These are phyloP conservation scores for Leishmania aethiopica DNA, from an alignment of 208 protist genomes.

Conservation along the genomic window DNA sequence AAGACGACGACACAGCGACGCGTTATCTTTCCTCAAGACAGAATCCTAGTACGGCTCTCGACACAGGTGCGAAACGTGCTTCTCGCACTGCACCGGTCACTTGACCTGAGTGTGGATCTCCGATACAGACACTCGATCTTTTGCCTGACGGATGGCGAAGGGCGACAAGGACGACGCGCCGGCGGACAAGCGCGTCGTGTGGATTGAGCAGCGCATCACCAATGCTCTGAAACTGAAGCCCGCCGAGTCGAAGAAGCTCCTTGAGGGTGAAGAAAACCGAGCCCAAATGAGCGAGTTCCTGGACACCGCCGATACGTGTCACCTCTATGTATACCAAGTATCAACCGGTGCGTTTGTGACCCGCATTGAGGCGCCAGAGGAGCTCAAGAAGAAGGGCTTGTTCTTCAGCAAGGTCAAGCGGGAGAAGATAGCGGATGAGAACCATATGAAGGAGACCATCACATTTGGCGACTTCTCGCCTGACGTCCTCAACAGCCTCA, in stretches of 20 bases:
- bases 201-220: slow-evolving; percentile 91
- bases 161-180: slow-evolving; percentile 92
- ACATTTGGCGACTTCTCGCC: slow-evolving; percentile 86
- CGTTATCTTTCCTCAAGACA: neutral
- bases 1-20: neutral
- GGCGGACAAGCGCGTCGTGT: slow-evolving; percentile 91
- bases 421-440: slow-evolving; percentile 90
- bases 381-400: slow-evolving; percentile 91
- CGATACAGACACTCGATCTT: neutral
- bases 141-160: slow-evolving; percentile 57
- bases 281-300: slow-evolving; percentile 92
- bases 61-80: too few relatives aligned
- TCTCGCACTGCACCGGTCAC: neutral
- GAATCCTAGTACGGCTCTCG: neutral
- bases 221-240: slow-evolving; percentile 88
- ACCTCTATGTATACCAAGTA: slow-evolving; percentile 92
- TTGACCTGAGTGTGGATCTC: neutral
- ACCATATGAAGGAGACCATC: slow-evolving; percentile 82
- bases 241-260: slow-evolving; percentile 89
- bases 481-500: slow-evolving; percentile 73
- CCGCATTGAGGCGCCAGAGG: slow-evolving; percentile 87
- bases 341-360: slow-evolving; percentile 73
- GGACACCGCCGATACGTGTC: slow-evolving; percentile 88
- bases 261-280: slow-evolving; percentile 92
- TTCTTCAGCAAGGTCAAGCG: slow-evolving; percentile 93